phyloP scores from a whole-genome alignment of 768 basidiomycete genomes.

The Dendrothele bispora region DNA sequence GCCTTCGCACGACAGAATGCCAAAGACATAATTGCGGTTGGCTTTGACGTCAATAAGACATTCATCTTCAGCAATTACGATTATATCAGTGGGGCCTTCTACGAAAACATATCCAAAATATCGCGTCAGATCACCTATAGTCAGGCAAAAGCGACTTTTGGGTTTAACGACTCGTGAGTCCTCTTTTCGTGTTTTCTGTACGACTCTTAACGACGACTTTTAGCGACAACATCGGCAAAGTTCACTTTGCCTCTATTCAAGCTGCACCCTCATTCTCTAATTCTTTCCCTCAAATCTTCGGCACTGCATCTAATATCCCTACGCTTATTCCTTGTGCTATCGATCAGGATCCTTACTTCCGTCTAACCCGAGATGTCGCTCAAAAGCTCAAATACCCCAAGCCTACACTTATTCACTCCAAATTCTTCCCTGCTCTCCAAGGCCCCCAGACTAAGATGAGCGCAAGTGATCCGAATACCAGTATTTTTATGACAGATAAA shows the following conservation, averaged over 20 bases:
- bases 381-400: conserved; percentile 94
- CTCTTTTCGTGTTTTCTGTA: not conserved
- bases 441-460: conserved; percentile 99
- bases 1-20: conserved; percentile 83
- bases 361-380: conserved; percentile 94
- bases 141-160: conserved; percentile 94
- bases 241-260: conserved; percentile 94
- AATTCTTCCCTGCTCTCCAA: conserved; percentile 98
- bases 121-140: conserved; percentile 91
- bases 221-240: conserved; percentile 98
- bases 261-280: conserved; percentile 96
- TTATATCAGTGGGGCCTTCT: conserved; percentile 90
- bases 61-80: conserved; percentile 96
- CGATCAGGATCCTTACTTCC: conserved; percentile 98
- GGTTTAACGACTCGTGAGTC: conserved; percentile 92
- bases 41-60: conserved; percentile 88
- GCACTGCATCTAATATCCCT: conserved; percentile 76
- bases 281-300: conserved; percentile 98
- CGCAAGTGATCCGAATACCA: conserved; percentile 89
- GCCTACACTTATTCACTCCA: conserved; percentile 88
- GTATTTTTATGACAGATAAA: conserved; percentile 96
- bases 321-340: conserved; percentile 98
- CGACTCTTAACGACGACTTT: not conserved
- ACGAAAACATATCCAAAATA: conserved; percentile 90
- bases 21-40: conserved; percentile 96